Percentiles rank a stretch among this genome's conserved stretches.
phyloP scores from a whole-genome alignment of 78 protist species.

The Pelomyxa schiedti region DNA sequence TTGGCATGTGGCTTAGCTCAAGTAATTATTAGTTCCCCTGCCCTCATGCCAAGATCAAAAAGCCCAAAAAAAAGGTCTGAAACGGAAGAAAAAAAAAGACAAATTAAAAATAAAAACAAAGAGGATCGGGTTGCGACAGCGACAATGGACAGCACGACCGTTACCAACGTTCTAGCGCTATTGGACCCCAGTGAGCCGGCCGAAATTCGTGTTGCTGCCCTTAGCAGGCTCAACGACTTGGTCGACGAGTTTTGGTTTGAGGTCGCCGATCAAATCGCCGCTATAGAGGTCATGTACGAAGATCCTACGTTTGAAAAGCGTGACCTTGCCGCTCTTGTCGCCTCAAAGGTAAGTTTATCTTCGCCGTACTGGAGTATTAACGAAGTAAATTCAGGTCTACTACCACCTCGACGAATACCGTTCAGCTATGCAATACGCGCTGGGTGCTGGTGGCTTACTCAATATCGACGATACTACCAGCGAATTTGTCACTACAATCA shows the following conservation, averaged over 20 bases:
- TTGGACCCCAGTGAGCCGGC: slow-evolving; percentile 26
- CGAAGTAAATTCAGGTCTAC: slow-evolving; percentile 63
- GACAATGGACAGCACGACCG: not conserved
- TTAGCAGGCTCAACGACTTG: slow-evolving; percentile 29
- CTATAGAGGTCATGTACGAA: slow-evolving; percentile 50
- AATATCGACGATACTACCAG: slow-evolving; percentile 41
- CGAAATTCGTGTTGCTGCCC: slow-evolving; percentile 35
- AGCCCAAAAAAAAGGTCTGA: too few species aligned
- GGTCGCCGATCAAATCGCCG: not conserved
- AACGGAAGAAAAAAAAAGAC: too few species aligned
- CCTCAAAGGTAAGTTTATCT: slow-evolving; percentile 22
- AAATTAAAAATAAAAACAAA: too few species aligned
- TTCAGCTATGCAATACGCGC: slow-evolving; percentile 73
- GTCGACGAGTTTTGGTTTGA: slow-evolving; percentile 87
- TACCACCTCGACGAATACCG: slow-evolving; percentile 75
- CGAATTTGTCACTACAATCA: slow-evolving; percentile 61
- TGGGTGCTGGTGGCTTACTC: slow-evolving; percentile 75
- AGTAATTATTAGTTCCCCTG: too few species aligned
- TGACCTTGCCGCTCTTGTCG: slow-evolving; percentile 65
- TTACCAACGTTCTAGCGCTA: not conserved
- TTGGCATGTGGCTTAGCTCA: too few species aligned
- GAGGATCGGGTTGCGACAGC: too few species aligned
- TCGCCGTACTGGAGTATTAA: not conserved
- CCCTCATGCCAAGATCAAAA: too few species aligned
- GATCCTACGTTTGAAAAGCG: slow-evolving; percentile 33